These are phyloP conservation scores for Leptographium lundbergii DNA, from an alignment of 2,329 filamentous ascomycete species.

Conservation along the genomic window DNA sequence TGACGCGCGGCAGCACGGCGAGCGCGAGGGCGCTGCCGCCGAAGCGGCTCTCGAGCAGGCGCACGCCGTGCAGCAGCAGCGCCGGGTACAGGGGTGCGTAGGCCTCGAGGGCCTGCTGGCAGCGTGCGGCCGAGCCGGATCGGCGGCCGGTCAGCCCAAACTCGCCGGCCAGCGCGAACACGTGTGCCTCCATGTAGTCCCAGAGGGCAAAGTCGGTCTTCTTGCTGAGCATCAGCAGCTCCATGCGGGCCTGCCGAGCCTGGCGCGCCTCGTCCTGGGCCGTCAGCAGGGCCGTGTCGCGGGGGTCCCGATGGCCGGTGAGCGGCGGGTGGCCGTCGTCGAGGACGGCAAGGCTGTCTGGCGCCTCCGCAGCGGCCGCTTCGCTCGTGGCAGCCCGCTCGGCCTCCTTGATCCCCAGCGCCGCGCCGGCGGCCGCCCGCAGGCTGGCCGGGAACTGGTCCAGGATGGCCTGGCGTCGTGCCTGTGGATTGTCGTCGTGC, in stretches of 20 bases:
- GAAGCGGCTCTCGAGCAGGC: constrained; percentile 45
- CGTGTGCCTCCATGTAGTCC: constrained; percentile 51
- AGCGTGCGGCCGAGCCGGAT: constrained; percentile 14
- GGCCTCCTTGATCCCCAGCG: constrained; percentile 20
- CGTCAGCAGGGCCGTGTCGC: constrained; percentile 32
- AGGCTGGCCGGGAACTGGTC: constrained; percentile 27
- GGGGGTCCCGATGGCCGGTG: too few relatives aligned
- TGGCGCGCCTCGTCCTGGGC: background rate
- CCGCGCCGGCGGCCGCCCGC: constrained; percentile 24
- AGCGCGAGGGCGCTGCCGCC: constrained; percentile 33
- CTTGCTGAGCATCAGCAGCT: constrained; percentile 39
- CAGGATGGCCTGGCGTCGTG: constrained; percentile 22
- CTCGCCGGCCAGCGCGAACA: constrained; percentile 47
- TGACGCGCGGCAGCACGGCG: constrained; percentile 52
- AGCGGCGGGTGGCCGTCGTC: background rate
- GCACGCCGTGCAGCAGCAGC: constrained; percentile 44
- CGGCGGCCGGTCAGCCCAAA: constrained; percentile 20
- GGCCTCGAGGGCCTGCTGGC: constrained; percentile 16
- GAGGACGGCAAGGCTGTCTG: too few relatives aligned
- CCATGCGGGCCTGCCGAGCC: constrained; percentile 21
- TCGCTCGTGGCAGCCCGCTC: background rate
- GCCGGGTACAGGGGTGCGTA: constrained; percentile 54
- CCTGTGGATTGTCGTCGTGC: background rate
- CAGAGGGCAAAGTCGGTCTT: constrained; percentile 53
- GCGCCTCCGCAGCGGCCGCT: background rate